phyloP scores from a whole-genome alignment of 192 early-diverging fungal species.

The Coemansia sp. region DNA sequence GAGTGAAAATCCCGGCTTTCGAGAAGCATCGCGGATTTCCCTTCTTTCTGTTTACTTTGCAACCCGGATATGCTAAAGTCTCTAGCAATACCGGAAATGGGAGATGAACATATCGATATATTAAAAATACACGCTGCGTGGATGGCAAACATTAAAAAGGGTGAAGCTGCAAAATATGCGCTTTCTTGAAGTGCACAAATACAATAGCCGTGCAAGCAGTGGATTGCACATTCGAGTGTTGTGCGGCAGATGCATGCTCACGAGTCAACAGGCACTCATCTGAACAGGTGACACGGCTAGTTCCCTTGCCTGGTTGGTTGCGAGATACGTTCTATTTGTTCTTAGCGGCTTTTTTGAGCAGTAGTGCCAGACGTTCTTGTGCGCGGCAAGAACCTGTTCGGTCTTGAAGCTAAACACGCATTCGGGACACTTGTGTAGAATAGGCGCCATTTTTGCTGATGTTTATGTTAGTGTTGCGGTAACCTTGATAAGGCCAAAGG shows the following conservation, averaged over 20 bases:
- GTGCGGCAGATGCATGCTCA: neutral
- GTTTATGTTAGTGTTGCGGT: neutral
- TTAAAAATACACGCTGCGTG: neutral
- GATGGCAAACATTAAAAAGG: neutral
- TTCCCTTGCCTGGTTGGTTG: neutral
- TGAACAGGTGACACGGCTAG: neutral
- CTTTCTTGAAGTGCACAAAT: neutral
- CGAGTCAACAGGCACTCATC: neutral
- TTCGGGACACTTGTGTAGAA: slow-evolving; percentile 36
- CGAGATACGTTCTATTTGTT: neutral
- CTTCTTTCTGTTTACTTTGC: neutral
- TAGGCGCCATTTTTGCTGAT: neutral
- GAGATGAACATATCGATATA: neutral
- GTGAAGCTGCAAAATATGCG: neutral
- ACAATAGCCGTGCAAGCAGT: too few species aligned
- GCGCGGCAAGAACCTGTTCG: slow-evolving; percentile 21
- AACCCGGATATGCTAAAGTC: neutral
- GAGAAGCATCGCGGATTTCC: neutral
- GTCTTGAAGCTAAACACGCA: slow-evolving; percentile 42
- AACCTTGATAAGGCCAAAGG: neutral
- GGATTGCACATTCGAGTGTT: too few species aligned
- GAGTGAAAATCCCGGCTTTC: neutral
- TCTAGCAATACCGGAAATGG: neutral
- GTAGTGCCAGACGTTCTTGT: slow-evolving; percentile 55
- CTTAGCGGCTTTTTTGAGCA: slow-evolving; percentile 2